Conservation (phyloP, 176 grass and related monocot genomes). For the Paspalum notatum region DNA sequence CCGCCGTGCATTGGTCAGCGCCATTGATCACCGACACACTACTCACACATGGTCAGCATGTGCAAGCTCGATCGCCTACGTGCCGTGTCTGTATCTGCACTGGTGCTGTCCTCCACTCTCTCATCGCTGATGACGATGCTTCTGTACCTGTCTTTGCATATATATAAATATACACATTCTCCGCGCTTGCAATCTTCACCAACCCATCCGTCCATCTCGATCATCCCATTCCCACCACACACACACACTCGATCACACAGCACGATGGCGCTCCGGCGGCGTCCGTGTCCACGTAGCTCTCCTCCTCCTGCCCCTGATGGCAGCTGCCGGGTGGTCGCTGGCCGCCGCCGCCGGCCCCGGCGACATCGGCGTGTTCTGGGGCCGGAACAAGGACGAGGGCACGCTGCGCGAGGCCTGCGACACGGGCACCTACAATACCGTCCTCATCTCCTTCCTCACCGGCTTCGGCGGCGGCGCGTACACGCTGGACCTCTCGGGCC, state of each 20-base stretch:
- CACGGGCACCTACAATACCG: neutral
- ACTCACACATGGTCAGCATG: neutral
- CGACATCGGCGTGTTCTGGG: slow-evolving; percentile 5
- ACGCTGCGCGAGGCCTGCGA: slow-evolving; percentile 16
- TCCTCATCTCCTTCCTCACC: slow-evolving; percentile 9
- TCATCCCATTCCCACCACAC: no score
- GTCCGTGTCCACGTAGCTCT: neutral
- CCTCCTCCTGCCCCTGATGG: neutral
- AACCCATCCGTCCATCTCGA: no score
- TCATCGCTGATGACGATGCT: neutral
- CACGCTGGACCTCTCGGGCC: slow-evolving; percentile 3
- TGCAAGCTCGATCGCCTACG: neutral
- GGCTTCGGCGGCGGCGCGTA: neutral
- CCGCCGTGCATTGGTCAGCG: neutral
- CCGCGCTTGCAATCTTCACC: neutral
- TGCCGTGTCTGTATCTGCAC: no score
- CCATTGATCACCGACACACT: neutral
- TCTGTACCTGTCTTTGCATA: neutral
- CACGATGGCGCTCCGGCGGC: neutral
- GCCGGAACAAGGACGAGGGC: slow-evolving; percentile 7
- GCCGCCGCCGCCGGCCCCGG: neutral
- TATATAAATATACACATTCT: neutral
- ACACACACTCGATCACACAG: no score
- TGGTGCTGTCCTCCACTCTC: neutral
- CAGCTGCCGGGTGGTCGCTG: neutral